These are phyloP conservation scores for Ceratorhiza oryzae-sativae DNA, from an alignment of 1,284 basidiomycete genomes.

Conservation along the genomic window DNA sequence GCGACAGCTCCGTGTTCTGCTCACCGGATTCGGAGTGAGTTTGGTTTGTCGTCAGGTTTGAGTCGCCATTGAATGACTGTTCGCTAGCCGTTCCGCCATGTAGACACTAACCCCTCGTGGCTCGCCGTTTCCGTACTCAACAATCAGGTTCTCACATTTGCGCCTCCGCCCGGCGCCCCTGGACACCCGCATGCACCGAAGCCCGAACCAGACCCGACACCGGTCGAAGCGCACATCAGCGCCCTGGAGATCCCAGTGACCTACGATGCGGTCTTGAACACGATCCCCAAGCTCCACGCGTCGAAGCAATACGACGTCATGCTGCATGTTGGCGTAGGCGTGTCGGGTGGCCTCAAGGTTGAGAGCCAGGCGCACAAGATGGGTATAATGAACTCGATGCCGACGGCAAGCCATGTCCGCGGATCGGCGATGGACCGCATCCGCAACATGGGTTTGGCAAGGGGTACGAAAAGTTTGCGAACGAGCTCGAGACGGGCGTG, in stretches of 20 bases:
- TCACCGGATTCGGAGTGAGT: constrained; percentile 40
- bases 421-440: constrained; percentile 52
- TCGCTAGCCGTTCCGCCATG: constrained; percentile 30
- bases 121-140: constrained; percentile 19
- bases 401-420: constrained; percentile 63
- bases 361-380: constrained; percentile 71
- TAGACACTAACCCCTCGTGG: constrained; percentile 35
- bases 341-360: constrained; percentile 67
- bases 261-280: constrained; percentile 66
- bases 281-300: constrained; percentile 66
- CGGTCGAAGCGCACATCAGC: constrained; percentile 62
- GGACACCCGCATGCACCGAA: not conserved
- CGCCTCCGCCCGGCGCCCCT: not conserved
- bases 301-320: constrained; percentile 71
- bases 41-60: not conserved
- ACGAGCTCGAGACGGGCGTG: constrained; percentile 59
- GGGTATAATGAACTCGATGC: constrained; percentile 76
- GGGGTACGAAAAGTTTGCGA: constrained; percentile 57
- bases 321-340: constrained; percentile 73
- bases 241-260: constrained; percentile 65
- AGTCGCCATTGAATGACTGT: not conserved
- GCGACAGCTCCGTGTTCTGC: constrained; percentile 9
- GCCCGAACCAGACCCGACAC: not conserved
- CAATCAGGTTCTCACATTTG: constrained; percentile 24
- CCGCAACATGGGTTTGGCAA: constrained; percentile 60